These are phyloP conservation scores for Fusarium sp. DNA, from an alignment of 2,329 filamentous ascomycete species.

Conservation along the genomic window DNA sequence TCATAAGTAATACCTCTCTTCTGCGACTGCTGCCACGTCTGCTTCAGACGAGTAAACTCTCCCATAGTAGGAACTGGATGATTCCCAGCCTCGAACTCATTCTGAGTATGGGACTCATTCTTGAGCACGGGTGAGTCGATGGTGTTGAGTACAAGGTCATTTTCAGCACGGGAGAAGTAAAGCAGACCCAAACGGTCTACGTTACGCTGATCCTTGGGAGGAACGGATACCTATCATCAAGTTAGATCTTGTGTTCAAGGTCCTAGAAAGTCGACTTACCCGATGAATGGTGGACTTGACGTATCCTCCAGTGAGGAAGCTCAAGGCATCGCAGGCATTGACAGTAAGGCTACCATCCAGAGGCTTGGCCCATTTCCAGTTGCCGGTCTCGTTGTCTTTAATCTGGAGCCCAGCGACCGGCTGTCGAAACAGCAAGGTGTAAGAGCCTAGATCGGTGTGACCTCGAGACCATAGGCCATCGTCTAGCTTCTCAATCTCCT, in stretches of 20 bases:
- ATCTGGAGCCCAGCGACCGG: slow-evolving; percentile 72
- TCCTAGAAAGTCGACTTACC: slow-evolving; percentile 13
- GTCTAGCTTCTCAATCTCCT: slow-evolving; percentile 63
- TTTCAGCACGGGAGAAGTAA: slow-evolving; percentile 65
- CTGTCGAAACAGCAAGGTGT: slow-evolving; percentile 72
- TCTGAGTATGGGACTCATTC: slow-evolving; percentile 53
- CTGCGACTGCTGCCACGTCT: slow-evolving; percentile 56
- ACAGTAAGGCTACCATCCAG: slow-evolving; percentile 67
- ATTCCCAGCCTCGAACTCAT: slow-evolving; percentile 56
- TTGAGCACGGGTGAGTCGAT: slow-evolving; percentile 58
- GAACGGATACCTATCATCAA: slow-evolving; percentile 52
- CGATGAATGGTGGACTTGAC: slow-evolving; percentile 61
- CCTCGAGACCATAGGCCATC: slow-evolving; percentile 62
- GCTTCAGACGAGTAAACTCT: slow-evolving; percentile 57
- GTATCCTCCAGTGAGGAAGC: slow-evolving; percentile 64
- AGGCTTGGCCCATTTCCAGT: slow-evolving; percentile 67
- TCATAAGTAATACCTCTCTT: slow-evolving; percentile 48
- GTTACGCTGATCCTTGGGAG: slow-evolving; percentile 60
- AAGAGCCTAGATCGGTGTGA: slow-evolving; percentile 70
- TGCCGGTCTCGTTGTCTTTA: slow-evolving; percentile 59
- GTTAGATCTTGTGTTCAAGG: background rate
- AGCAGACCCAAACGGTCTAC: slow-evolving; percentile 65
- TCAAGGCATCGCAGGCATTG: slow-evolving; percentile 66
- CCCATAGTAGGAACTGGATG: slow-evolving; percentile 56
- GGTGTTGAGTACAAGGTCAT: slow-evolving; percentile 56